Evolutionary conservation across 805 yeast species (phyloP), one percentile per base, ranked within the genome.

Genomic region (Barnettozyma wickerhamii): DNA sequence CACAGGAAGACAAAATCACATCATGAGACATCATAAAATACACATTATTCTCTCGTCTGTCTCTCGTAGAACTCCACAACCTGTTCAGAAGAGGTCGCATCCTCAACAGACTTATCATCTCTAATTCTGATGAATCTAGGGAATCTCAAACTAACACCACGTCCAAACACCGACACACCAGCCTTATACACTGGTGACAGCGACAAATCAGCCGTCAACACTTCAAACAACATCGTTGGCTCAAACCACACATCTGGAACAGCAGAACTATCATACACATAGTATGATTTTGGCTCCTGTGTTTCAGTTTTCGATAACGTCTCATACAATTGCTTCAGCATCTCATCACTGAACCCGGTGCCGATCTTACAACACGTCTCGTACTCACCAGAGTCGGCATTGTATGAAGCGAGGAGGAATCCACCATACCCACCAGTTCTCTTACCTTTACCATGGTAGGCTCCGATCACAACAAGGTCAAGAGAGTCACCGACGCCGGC

Each of bases 321-420:
- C 19, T 72, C 74, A 52, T 81, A 70, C 24, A 93, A 60, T 20
- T 63, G 64, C 27, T 77, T 77, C 42, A 93, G 69, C 55, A 80
- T 74, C 49, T 83, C 97, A 50, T 93, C 99, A 30, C 89, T 77
- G 57, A 93, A 93, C 0, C 99, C 99, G 1, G 99, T 93, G 35
- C 99, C 99, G 41, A 95, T 90, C 60, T 93, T 93, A 66, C 99
- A 93, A 31, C 95, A 83, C 0, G 97, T 85, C 62, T 93, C 98
- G 59, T 76, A 88, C 55, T 90, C 97, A 18, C 95, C 98, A 0
- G 88, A 76, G 43, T 91, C 96, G 41, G 79, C 80, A 55, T 93
- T 93, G 58, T 88, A 91, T 23, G 95, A 83, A 0, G 95, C 98
- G 37, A 93, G 68, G 30, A 93, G 62, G 56, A 90, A 93, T 3